phyloP scores from a whole-genome alignment of 2,329 filamentous ascomycete species.

The Sphaerulina populicola region DNA sequence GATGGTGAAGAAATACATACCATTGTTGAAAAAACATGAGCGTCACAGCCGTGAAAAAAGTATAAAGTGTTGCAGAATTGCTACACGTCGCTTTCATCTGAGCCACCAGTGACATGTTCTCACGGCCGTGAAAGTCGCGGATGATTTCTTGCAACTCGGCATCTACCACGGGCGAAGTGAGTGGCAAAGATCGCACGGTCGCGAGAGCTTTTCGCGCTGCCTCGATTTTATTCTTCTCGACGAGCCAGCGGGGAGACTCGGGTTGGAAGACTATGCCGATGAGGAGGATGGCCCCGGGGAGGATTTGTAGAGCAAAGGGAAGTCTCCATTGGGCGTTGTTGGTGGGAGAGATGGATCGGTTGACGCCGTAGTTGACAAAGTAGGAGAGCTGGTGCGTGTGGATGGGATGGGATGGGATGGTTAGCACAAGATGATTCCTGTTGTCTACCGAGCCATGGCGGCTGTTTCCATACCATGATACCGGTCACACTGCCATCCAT shows the following conservation, averaged over 20 bases:
- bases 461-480: slow-evolving; percentile 44
- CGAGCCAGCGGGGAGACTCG: slow-evolving; percentile 48
- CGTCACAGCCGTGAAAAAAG: slow-evolving; percentile 36
- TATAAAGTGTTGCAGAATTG: slow-evolving; percentile 36
- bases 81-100: slow-evolving; percentile 36
- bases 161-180: slow-evolving; percentile 32
- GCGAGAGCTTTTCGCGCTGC: slow-evolving; percentile 40
- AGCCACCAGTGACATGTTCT: slow-evolving; percentile 35
- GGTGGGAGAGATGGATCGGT: slow-evolving; percentile 37
- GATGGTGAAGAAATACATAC: not conserved
- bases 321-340: slow-evolving; percentile 47
- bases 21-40: slow-evolving; percentile 33
- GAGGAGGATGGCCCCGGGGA: slow-evolving; percentile 46
- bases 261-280: slow-evolving; percentile 45
- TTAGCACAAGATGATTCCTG: too few species aligned
- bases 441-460: too few species aligned
- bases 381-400: slow-evolving; percentile 34
- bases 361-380: slow-evolving; percentile 48
- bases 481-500: slow-evolving; percentile 37
- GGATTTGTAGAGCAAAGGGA: slow-evolving; percentile 46
- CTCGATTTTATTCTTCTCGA: slow-evolving; percentile 43
- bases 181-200: slow-evolving; percentile 32
- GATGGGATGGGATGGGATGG: too few species aligned
- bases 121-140: slow-evolving; percentile 39
- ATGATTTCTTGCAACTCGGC: slow-evolving; percentile 40